A percentile compares a stretch with the other conserved stretches of the same genome.
These are phyloP conservation scores for Fusarium floridanum DNA, from an alignment of 2,329 filamentous ascomycete genomes.

Conservation along the genomic window DNA sequence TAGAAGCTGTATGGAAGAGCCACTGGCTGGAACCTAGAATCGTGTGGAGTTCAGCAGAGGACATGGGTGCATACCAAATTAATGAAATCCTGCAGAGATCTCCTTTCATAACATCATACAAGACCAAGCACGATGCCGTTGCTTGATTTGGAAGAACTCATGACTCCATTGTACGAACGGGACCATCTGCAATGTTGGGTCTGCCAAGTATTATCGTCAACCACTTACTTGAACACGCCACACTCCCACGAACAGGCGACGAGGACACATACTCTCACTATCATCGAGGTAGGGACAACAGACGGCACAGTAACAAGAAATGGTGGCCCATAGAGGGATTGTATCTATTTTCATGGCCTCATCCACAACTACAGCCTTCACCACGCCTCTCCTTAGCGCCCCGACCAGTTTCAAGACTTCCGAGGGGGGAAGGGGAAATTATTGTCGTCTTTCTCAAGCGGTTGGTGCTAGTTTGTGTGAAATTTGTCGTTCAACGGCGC, in stretches of 20 bases:
- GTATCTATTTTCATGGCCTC: conserved; percentile 41
- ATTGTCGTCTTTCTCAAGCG: conserved; percentile 24
- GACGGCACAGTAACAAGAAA: not conserved
- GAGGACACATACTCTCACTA: not conserved
- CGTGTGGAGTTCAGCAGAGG: not conserved
- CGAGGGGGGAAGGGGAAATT: not conserved
- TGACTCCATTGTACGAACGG: not conserved
- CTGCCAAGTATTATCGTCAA: not conserved
- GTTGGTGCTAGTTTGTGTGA: conserved; percentile 38
- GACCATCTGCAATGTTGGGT: not conserved
- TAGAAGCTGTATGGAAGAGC: not conserved
- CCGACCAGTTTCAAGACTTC: conserved; percentile 29
- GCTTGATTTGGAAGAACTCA: not conserved
- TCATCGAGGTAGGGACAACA: not conserved
- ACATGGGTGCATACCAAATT: not conserved
- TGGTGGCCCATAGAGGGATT: conserved; percentile 30
- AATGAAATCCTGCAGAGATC: not conserved
- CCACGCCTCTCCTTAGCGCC: conserved; percentile 30
- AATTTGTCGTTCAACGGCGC: conserved; percentile 48
- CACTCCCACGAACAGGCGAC: not conserved
- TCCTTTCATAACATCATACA: not conserved
- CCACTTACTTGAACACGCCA: not conserved
- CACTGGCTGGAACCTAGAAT: not conserved
- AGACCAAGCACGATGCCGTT: not conserved
- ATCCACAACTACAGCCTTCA: conserved; percentile 31